Percentiles rank a stretch among this genome's conserved stretches.
These are phyloP conservation scores for Amanita phalloides DNA, from an alignment of 768 basidiomycete species.

Conservation along the genomic window DNA sequence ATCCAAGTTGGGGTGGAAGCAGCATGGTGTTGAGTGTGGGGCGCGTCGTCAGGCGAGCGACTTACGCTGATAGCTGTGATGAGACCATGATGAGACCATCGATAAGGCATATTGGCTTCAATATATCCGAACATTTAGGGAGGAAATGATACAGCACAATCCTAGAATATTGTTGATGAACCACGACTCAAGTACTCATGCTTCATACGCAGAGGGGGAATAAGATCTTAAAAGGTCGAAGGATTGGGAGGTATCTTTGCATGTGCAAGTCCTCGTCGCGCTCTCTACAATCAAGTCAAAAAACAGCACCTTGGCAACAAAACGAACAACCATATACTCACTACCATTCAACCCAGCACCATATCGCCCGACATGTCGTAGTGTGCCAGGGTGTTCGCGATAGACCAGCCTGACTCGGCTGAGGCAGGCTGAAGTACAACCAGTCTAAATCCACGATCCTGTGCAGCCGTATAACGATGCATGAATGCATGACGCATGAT, in stretches of 20 bases:
- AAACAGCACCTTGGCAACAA: not conserved
- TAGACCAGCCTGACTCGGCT: conserved; percentile 1
- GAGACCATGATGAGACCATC: too few species aligned
- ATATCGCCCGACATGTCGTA: not conserved
- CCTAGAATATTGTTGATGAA: not conserved
- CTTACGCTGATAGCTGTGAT: too few species aligned
- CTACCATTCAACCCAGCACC: conserved; percentile 2
- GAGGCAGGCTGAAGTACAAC: not conserved
- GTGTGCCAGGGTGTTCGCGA: not conserved
- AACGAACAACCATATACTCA: not conserved
- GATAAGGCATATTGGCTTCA: too few species aligned
- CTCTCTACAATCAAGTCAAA: not conserved
- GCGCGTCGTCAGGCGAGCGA: too few species aligned
- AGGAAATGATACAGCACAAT: not conserved
- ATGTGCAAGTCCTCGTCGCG: not conserved
- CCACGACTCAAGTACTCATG: not conserved
- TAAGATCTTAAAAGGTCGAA: too few species aligned
- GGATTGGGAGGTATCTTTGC: not conserved
- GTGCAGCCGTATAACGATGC: not conserved
- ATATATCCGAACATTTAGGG: too few species aligned
- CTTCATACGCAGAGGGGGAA: not conserved
- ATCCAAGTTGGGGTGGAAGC: too few species aligned
- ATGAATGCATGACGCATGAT: not conserved
- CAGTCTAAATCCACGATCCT: conserved; percentile 2
- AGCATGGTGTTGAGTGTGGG: too few species aligned